Evolutionary conservation across 1,139 yeast species (phyloP), one percentile per base, ranked within the genome.

Genomic region (Candida sojae): DNA sequence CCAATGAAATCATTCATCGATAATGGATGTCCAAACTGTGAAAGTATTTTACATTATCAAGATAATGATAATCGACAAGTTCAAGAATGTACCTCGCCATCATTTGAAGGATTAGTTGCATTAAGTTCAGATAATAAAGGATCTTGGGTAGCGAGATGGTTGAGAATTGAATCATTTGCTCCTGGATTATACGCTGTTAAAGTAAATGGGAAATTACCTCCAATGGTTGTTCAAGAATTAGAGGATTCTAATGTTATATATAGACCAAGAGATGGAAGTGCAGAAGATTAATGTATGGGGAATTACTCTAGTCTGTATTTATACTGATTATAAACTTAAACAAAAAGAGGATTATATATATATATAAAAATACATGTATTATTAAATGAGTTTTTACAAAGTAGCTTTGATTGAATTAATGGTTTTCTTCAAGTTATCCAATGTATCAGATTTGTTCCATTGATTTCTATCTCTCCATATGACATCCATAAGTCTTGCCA

Each of bases 131-230:
- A 93, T 43, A 74, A 71, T 57, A 83, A 83, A 47, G 83, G 80
- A 38, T 90, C 97, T 2, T 93, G 99, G 99, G 98, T 91, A 31
- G 97, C 97, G 23, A 82, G 90, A 62, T 93, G 99, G 99, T 75
- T 93, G 50, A 83, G 97, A 68, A 87, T 93, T 28, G 96, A 90
- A 60, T 86, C 90, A 28, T 91, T 91, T 63, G 86, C 84, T 30
- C 88, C 96, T 1, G 99, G 99, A 0, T 67, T 93, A 58, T 89
- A 93, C 61, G 99, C 99, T 1, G 96, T 92, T 42, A 89, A 93
- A 62, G 93, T 93, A 6, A 88, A 85, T 58, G 99, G 99, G 33
- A 84, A 88, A 59, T 72, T 93, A 48, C 98, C 98, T 1, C 91
- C 88, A 5, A 97, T 91, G 55, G 83, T 90, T 34, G 82, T 88